phyloP scores from a whole-genome alignment of 345 rosid genomes.

The Lepidium aucheri region DNA sequence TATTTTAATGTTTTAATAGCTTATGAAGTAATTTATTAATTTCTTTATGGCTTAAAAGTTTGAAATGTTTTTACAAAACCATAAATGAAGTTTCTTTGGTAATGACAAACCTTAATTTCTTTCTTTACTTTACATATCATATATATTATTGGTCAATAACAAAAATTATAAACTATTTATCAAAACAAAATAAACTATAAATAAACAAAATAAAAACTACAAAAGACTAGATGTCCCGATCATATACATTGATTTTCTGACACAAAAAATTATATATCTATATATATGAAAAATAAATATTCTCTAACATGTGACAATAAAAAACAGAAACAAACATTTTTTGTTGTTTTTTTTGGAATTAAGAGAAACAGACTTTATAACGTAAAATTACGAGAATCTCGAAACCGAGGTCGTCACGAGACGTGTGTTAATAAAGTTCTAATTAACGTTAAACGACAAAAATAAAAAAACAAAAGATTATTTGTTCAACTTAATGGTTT shows the following conservation, averaged over 20 bases:
- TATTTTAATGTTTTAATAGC: not conserved
- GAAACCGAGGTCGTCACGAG: slow-evolving; percentile 19
- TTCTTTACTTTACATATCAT: not conserved
- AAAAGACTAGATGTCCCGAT: too few relatives aligned
- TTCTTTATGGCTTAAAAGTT: not conserved
- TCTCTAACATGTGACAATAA: not conserved
- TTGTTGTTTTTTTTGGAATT: too few relatives aligned
- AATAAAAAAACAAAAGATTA: not conserved
- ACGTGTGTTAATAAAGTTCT: slow-evolving; percentile 15
- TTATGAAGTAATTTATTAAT: not conserved
- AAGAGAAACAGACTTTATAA: not conserved
- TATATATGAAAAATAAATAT: not conserved
- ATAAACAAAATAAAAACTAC: too few relatives aligned
- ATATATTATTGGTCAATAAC: not conserved
- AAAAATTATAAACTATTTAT: too few relatives aligned
- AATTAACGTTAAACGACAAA: not conserved
- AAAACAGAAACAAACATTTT: not conserved
- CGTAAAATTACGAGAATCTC: slow-evolving; percentile 15
- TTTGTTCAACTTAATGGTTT: not conserved
- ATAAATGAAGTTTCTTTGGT: not conserved
- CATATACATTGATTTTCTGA: too few relatives aligned
- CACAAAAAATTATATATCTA: too few relatives aligned
- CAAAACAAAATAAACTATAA: too few relatives aligned
- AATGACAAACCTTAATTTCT: not conserved
- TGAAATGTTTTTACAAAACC: not conserved